Evolutionary conservation across 306 rosid genomes (phyloP).

Genomic region (Quillaja saponaria): DNA sequence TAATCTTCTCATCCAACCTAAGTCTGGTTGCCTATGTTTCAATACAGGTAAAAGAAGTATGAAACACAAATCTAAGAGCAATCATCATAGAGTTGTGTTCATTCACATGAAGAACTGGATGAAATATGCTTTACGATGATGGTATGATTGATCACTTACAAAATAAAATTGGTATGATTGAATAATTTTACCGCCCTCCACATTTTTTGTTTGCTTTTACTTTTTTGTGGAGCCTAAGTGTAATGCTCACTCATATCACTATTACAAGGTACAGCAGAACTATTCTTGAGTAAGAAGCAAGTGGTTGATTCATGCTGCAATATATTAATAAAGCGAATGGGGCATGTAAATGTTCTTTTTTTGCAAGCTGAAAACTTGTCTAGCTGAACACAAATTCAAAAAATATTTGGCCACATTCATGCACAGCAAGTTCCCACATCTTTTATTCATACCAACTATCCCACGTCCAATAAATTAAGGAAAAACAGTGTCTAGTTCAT

Average conservation of each 20-base stretch:
- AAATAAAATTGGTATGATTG: not conserved
- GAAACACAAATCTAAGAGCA: constrained; percentile 22
- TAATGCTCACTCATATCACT: no score
- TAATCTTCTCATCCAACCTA: constrained; percentile 93
- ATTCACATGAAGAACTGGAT: not conserved
- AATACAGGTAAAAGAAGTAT: constrained; percentile 11
- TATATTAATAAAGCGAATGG: constrained; percentile 1
- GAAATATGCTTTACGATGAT: no score
- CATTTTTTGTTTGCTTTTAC: constrained; percentile 1
- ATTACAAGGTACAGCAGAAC: constrained; percentile 10
- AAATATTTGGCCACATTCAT: constrained; percentile 12
- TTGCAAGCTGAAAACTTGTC: not conserved
- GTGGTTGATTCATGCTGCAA: constrained; percentile 7
- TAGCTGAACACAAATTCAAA: constrained; percentile 12
- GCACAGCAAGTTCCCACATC: no score
- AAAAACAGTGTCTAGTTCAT: not conserved
- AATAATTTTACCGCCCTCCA: constrained; percentile 15
- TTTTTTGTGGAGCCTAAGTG: no score
- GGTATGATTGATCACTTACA: no score
- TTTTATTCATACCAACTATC: no score
- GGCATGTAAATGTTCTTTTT: constrained; percentile 17
- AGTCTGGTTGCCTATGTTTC: constrained; percentile 77
- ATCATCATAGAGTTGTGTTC: not conserved
- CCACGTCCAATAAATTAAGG: no score
- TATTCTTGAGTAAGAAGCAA: constrained; percentile 16